Percentiles rank a stretch among this genome's conserved stretches.
phyloP scores from a whole-genome alignment of 108 stramenopile species.

The Skeletonema menzelii region DNA sequence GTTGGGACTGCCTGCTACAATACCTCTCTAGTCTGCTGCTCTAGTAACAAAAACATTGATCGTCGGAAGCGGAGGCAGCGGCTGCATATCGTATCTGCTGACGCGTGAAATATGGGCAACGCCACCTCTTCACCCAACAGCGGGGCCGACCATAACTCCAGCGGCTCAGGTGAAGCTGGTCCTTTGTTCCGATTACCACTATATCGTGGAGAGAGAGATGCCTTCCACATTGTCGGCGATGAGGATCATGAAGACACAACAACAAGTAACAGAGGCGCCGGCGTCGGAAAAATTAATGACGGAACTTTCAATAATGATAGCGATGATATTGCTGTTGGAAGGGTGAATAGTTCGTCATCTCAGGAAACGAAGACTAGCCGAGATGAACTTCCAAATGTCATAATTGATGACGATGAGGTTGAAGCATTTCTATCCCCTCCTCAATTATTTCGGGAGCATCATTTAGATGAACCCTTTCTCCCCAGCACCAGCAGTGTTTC shows the following conservation, averaged over 20 bases:
- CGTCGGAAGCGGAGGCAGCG: too few relatives aligned
- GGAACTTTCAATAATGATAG: not conserved
- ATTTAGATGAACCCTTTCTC: not conserved
- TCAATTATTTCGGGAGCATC: not conserved
- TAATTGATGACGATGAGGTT: not conserved
- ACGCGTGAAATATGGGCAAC: not conserved
- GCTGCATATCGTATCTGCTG: too few relatives aligned
- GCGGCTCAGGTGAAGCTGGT: not conserved
- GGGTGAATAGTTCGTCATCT: not conserved
- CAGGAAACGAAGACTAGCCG: not conserved
- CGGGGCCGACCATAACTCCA: not conserved
- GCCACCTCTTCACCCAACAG: not conserved
- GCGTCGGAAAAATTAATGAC: not conserved
- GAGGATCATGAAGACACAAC: not conserved
- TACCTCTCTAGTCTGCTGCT: too few relatives aligned
- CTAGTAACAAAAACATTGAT: too few relatives aligned
- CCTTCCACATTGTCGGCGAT: not conserved
- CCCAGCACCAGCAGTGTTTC: not conserved
- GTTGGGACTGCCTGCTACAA: too few relatives aligned
- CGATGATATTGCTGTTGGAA: not conserved
- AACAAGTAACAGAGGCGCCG: not conserved
- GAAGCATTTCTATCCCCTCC: not conserved
- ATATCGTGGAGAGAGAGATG: slow-evolving; percentile 10
- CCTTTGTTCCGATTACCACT: slow-evolving; percentile 6
- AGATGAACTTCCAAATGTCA: not conserved